Base-by-base conservation (phyloP, 2,329 filamentous ascomycete genomes). In the Penicillium sp. region DNA sequence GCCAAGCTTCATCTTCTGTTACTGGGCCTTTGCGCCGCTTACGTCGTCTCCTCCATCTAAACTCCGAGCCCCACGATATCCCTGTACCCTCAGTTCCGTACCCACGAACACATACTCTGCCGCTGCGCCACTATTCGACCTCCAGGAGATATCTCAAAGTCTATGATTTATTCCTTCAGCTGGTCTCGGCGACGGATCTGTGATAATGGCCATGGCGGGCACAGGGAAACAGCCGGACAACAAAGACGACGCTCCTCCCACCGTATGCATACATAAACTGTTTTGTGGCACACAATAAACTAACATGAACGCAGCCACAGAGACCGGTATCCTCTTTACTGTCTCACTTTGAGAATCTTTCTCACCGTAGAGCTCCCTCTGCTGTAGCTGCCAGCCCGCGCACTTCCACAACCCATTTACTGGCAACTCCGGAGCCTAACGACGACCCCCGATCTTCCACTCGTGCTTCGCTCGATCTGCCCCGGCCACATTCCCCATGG, bases 301-400 rank as follows among this genome's bases (percentile, higher is more conserved):
- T 66, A 46, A 59, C 50, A 50, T 46, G 22, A 28, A 53, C 12
- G 38, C 38, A 48, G 57, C 47, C 59, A 47, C 61, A 78, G 75
- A 76, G 72, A 68, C 77, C 78, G 4, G 78, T 80, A 5, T 80
- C 78, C 19, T 79, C 77, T 30, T 68, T 80, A 19, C 69, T 77
- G 43, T 79, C 78, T 30, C 77, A 79, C 59, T 80, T 80, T 52
- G 78, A 80, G 57, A 74, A 74, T 28, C 72, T 80, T n/a, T 70
- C 76, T 37, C 69, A 73, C 56, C 62, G 67, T 54, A 66, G 66
- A 57, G 58, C 69, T 40, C 66, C 69, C 40, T 67, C 72, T 38
- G 61, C 67, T 48, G 52, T 61, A 43, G 50, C 65, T 7, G 60
- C 57, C 35, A 67, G 61, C 41, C 63, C 70, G 17, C 66, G 66